These are phyloP conservation scores for Penicillium psychrofluorescens DNA, from an alignment of 495 filamentous ascomycete genomes.

Conservation along the genomic window DNA sequence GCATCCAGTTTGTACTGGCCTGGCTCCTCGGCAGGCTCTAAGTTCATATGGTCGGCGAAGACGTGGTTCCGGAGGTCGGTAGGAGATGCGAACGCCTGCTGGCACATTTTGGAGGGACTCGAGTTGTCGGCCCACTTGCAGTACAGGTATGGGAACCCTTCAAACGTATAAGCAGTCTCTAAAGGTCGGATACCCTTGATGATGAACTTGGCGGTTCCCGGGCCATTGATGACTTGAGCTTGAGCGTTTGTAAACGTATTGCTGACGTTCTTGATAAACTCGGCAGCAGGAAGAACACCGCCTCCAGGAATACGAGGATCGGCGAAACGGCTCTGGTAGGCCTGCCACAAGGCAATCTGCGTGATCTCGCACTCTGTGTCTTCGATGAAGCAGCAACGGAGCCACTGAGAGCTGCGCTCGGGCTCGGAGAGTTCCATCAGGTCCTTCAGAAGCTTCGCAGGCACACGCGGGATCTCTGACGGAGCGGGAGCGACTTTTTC, in stretches of 20 bases:
- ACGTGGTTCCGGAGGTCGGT: slow-evolving; percentile 69
- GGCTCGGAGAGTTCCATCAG: slow-evolving; percentile 74
- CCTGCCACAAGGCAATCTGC: slow-evolving; percentile 94
- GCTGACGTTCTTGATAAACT: slow-evolving; percentile 95
- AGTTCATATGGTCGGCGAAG: slow-evolving; percentile 56
- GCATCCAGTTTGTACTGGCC: slow-evolving; percentile 41
- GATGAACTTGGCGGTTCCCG: slow-evolving; percentile 68
- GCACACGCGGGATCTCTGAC: slow-evolving; percentile 65
- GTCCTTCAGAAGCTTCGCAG: slow-evolving; percentile 67
- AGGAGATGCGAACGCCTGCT: slow-evolving; percentile 52
- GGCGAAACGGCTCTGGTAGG: slow-evolving; percentile 80
- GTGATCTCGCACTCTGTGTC: slow-evolving; percentile 80
- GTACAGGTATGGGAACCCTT: slow-evolving; percentile 49
- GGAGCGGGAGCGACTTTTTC: slow-evolving; percentile 42
- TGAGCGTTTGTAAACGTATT: slow-evolving; percentile 65
- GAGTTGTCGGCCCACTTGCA: slow-evolving; percentile 48
- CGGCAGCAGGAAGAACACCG: slow-evolving; percentile 73
- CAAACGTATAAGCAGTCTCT: slow-evolving; percentile 62
- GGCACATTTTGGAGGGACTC: slow-evolving; percentile 43
- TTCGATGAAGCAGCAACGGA: slow-evolving; percentile 64
- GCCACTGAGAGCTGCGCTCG: slow-evolving; percentile 80
- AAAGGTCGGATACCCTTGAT: slow-evolving; percentile 85
- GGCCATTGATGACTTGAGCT: slow-evolving; percentile 69
- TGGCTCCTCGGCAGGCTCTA: slow-evolving; percentile 42
- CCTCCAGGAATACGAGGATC: slow-evolving; percentile 39